A percentile compares a stretch with the other conserved stretches of the same genome.
These are phyloP conservation scores for Metschnikowia baotianmanensis DNA, from an alignment of 805 yeast species.

Conservation along the genomic window DNA sequence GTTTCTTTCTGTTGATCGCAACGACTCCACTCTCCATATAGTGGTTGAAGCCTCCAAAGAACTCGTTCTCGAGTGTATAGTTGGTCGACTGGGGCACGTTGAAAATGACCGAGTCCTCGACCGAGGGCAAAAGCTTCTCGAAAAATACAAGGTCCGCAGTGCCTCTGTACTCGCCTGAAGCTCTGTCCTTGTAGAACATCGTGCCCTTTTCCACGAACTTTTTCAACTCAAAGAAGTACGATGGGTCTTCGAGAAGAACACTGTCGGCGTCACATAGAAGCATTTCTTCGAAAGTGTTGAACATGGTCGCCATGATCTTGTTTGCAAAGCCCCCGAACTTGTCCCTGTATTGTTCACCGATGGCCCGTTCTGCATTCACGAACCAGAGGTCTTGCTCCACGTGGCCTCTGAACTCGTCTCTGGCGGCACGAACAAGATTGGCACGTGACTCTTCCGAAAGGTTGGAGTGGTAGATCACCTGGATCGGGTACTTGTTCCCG, in stretches of 20 bases:
- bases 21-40: slow-evolving; percentile 41
- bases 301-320: slow-evolving; percentile 17
- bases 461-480: slow-evolving; percentile 31
- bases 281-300: slow-evolving; percentile 19
- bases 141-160: slow-evolving; percentile 42
- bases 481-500: slow-evolving; percentile 39
- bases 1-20: slow-evolving; percentile 27
- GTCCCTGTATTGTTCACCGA: slow-evolving; percentile 18
- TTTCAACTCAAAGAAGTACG: slow-evolving; percentile 31
- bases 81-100: slow-evolving; percentile 35
- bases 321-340: slow-evolving; percentile 41
- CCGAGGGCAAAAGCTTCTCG: slow-evolving; percentile 43
- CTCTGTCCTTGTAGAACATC: slow-evolving; percentile 18
- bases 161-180: slow-evolving; percentile 29
- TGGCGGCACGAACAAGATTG: slow-evolving; percentile 13
- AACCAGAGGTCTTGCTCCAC: slow-evolving; percentile 41
- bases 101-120: slow-evolving; percentile 25
- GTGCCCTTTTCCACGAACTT: slow-evolving; percentile 35
- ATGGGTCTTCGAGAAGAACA: slow-evolving; percentile 37
- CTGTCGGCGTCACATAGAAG: slow-evolving; percentile 55
- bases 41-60: slow-evolving; percentile 36
- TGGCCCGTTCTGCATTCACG: slow-evolving; percentile 27
- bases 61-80: slow-evolving; percentile 30
- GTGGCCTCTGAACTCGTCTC: slow-evolving; percentile 11
- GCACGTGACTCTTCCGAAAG: slow-evolving; percentile 12